phyloP scores from a whole-genome alignment of 805 yeast species.

The Teunomyces kruisii region DNA sequence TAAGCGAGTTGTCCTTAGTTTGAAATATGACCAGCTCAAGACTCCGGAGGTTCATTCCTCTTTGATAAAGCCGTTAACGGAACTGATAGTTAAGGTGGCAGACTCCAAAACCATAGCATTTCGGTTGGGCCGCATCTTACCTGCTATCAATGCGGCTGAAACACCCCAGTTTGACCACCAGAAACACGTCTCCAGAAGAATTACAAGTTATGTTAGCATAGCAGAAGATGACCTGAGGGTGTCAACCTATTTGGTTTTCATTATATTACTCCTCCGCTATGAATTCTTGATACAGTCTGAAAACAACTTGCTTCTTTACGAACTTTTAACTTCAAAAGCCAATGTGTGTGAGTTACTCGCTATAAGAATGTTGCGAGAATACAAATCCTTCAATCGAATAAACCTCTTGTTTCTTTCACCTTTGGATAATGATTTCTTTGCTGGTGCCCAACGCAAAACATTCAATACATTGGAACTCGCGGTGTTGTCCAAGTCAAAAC shows the following conservation, averaged over 20 bases:
- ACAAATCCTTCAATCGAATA: conserved; percentile 41
- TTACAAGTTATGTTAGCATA: conserved; percentile 6
- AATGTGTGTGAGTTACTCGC: conserved; percentile 55
- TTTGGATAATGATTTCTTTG: conserved; percentile 33
- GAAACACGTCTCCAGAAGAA: conserved; percentile 8
- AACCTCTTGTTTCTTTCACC: conserved; percentile 49
- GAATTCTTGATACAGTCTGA: conserved; percentile 42
- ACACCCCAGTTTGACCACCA: conserved; percentile 21
- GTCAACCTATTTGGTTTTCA: conserved; percentile 28
- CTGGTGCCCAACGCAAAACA: conserved; percentile 13
- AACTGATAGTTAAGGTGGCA: conserved; percentile 39
- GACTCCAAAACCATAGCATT: conserved; percentile 31
- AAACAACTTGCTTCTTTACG: conserved; percentile 36
- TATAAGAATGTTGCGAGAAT: conserved; percentile 48
- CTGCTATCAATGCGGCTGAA: conserved; percentile 20
- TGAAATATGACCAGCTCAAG: conserved; percentile 51
- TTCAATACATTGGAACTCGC: conserved; percentile 53
- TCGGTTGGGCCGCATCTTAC: conserved; percentile 33
- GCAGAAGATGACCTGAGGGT: conserved; percentile 16
- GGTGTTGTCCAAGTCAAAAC: conserved; percentile 52
- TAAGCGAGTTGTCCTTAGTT: conserved; percentile 41
- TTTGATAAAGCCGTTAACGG: conserved; percentile 47
- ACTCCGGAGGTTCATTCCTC: conserved; percentile 51
- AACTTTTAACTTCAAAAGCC: conserved; percentile 44
- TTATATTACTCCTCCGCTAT: conserved; percentile 34